phyloP scores from a whole-genome alignment of 2,329 filamentous ascomycete genomes.

The Geosmithia morbida region DNA sequence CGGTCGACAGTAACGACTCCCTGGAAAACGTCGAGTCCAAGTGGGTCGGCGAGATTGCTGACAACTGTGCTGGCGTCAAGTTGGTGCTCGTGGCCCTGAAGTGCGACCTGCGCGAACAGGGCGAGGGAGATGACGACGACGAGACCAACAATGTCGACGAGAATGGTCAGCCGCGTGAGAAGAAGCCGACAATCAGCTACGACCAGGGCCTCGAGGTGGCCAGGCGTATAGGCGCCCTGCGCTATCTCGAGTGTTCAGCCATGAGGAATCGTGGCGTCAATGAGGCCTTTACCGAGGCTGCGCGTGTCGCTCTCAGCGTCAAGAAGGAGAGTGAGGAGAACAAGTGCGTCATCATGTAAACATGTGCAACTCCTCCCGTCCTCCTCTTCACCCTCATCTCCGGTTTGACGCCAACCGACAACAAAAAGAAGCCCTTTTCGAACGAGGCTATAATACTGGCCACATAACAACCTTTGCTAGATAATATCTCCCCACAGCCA shows the following conservation, averaged over 20 bases:
- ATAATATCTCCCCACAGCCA: too few species aligned
- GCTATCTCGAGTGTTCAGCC: slow-evolving; percentile 95
- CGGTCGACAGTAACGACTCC: slow-evolving; percentile 88
- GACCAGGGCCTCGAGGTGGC: slow-evolving; percentile 85
- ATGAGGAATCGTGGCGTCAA: slow-evolving; percentile 98
- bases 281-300: slow-evolving; percentile 95
- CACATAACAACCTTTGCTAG: neutral
- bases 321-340: slow-evolving; percentile 49
- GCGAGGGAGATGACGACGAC: slow-evolving; percentile 54
- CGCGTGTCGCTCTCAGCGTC: slow-evolving; percentile 73
- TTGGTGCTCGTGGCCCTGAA: slow-evolving; percentile 92
- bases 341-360: slow-evolving; percentile 47
- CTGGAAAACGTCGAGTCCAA: slow-evolving; percentile 98
- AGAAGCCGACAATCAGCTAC: slow-evolving; percentile 71
- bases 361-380: neutral
- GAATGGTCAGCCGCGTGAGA: slow-evolving; percentile 30
- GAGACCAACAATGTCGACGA: slow-evolving; percentile 28
- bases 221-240: slow-evolving; percentile 76
- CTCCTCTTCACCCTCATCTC: neutral
- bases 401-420: neutral
- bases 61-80: slow-evolving; percentile 93
- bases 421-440: neutral
- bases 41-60: slow-evolving; percentile 95
- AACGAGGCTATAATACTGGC: neutral
- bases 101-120: slow-evolving; percentile 79